Percentiles rank a stretch among this genome's conserved stretches.
Conservation (phyloP, 495 filamentous ascomycete species). For the Cetradonia linearis region DNA sequence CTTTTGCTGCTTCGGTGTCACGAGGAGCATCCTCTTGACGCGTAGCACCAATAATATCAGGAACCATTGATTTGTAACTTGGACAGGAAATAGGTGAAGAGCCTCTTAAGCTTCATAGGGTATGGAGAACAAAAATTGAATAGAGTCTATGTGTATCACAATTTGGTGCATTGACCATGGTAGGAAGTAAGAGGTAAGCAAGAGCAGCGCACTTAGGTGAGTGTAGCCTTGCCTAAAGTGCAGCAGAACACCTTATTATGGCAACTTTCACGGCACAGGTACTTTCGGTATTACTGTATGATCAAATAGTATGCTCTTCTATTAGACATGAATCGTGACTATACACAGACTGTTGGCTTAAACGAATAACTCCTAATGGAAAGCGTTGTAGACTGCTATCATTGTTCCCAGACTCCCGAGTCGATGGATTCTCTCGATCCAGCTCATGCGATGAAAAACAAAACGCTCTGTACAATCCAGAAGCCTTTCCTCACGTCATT, state of each 20-base stretch:
- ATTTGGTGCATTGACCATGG: background rate
- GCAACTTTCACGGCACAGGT: background rate
- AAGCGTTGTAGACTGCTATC: background rate
- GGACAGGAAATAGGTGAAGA: background rate
- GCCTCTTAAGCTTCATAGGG: background rate
- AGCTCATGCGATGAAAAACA: background rate
- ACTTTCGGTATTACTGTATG: background rate
- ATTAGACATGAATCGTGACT: background rate
- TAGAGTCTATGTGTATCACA: background rate
- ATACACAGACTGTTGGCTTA: background rate
- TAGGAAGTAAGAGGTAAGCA: background rate
- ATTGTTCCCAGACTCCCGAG: background rate
- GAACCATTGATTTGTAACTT: background rate
- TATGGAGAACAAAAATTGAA: background rate
- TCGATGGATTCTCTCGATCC: background rate
- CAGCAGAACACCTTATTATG: background rate
- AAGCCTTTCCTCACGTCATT: conserved; percentile 9
- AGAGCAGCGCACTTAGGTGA: background rate
- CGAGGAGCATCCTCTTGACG: background rate
- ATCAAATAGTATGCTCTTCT: background rate
- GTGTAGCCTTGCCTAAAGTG: background rate
- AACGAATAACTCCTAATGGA: background rate
- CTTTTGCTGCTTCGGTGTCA: background rate
- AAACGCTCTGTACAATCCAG: background rate
- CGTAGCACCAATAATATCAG: background rate